These are phyloP conservation scores for Fragaria ananassa DNA, from an alignment of 306 rosid genomes.

Conservation along the genomic window DNA sequence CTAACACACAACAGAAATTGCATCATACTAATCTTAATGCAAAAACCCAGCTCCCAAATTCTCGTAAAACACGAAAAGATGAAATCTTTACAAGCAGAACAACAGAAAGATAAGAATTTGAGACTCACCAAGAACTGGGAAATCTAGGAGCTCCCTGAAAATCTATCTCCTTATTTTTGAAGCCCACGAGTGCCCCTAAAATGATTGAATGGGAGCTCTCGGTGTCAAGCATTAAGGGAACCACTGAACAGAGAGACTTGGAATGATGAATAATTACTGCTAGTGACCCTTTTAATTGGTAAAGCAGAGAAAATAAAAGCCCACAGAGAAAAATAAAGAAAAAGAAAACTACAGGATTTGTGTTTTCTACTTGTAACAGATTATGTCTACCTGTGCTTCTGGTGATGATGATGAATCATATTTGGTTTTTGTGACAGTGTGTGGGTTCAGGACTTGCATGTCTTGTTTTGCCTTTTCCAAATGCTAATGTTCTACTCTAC, in stretches of 20 bases:
- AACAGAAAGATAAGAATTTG: slow-evolving; percentile 21
- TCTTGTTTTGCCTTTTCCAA: slow-evolving; percentile 27
- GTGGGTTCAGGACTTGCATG: slow-evolving; percentile 44
- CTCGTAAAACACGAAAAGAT: slow-evolving; percentile 21
- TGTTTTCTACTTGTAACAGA: slow-evolving; percentile 43
- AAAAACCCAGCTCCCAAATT: slow-evolving; percentile 16
- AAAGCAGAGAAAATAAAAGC: slow-evolving; percentile 31
- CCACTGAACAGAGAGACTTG: slow-evolving; percentile 44
- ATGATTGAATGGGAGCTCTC: slow-evolving; percentile 55
- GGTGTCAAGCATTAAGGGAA: slow-evolving; percentile 77
- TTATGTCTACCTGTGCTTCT: slow-evolving; percentile 25
- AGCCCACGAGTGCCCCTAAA: slow-evolving; percentile 34
- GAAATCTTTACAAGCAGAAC: slow-evolving; percentile 23
- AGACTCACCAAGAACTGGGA: slow-evolving; percentile 34
- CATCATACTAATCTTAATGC: slow-evolving; percentile 8
- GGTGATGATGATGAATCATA: slow-evolving; percentile 37
- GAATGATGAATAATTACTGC: slow-evolving; percentile 44
- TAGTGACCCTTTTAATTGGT: slow-evolving; percentile 35
- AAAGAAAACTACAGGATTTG: slow-evolving; percentile 9
- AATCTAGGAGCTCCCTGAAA: slow-evolving; percentile 30
- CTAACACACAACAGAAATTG: slow-evolving; percentile 23
- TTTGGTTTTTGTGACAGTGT: slow-evolving; percentile 17
- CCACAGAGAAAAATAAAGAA: slow-evolving; percentile 21
- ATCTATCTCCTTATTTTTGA: slow-evolving; percentile 29
- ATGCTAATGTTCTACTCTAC: not conserved